These are phyloP conservation scores for Pythium pyrilobum DNA, from an alignment of 352 stramenopile species.

Conservation along the genomic window DNA sequence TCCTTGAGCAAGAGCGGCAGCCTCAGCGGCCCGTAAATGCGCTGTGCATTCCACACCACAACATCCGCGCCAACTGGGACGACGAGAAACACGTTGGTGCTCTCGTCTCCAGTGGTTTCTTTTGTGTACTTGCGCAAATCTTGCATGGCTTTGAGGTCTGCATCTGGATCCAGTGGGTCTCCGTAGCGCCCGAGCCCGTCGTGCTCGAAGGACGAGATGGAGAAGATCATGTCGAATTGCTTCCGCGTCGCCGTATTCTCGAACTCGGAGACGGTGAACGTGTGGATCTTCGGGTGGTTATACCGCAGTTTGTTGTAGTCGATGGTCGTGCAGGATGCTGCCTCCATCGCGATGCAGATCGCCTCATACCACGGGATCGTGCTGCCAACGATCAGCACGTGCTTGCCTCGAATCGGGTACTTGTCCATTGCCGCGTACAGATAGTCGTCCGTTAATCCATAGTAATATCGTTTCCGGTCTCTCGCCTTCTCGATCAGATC, in stretches of 20 bases:
- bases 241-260: slow-evolving; percentile 4
- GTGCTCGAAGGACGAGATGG: slow-evolving; percentile 53
- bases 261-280: slow-evolving; percentile 32
- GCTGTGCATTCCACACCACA: slow-evolving; percentile 51
- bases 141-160: slow-evolving; percentile 49
- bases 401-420: slow-evolving; percentile 25
- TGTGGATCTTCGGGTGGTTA: slow-evolving; percentile 26
- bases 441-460: slow-evolving; percentile 24
- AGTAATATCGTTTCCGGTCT: slow-evolving; percentile 17
- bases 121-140: slow-evolving; percentile 22
- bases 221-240: slow-evolving; percentile 29
- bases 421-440: slow-evolving; percentile 22
- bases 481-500: slow-evolving; percentile 14
- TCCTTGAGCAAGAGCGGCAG: slow-evolving; percentile 41
- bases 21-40: slow-evolving; percentile 42
- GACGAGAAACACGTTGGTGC: slow-evolving; percentile 28
- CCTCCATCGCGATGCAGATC: slow-evolving; percentile 27
- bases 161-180: slow-evolving; percentile 49
- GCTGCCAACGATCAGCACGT: slow-evolving; percentile 35
- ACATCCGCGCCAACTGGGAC: slow-evolving; percentile 47
- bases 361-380: slow-evolving; percentile 35
- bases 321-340: slow-evolving; percentile 33
- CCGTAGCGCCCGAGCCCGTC: slow-evolving; percentile 68
- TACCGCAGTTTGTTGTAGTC: slow-evolving; percentile 32
- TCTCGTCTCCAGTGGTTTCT: background rate